Evolutionary conservation across 106 monocot genomes (phyloP).

Genomic region (Dendrobium catenatum): DNA sequence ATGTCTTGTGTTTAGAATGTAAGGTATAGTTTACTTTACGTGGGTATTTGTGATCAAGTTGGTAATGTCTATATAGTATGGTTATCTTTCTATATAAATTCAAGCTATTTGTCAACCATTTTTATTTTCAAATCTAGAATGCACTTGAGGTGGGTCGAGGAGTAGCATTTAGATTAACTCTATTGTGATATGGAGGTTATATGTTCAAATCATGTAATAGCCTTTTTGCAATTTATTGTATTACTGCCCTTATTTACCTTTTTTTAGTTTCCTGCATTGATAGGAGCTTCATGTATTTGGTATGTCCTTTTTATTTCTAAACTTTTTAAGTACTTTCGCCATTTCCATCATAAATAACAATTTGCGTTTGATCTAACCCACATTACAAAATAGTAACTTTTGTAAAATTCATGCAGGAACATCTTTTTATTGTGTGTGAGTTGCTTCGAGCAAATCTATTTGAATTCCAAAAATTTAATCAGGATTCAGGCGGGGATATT

Average conservation of each 20-base stretch:
- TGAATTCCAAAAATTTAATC: conserved; percentile 90
- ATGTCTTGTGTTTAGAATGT: too few relatives aligned
- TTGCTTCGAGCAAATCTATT: conserved; percentile 81
- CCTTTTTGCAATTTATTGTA: neutral
- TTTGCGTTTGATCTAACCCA: neutral
- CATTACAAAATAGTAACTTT: neutral
- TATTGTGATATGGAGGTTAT: neutral
- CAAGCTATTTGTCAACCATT: neutral
- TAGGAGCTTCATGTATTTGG: neutral
- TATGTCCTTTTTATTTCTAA: neutral
- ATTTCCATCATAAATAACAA: neutral
- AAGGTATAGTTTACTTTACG: too few relatives aligned
- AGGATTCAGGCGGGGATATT: conserved; percentile 60
- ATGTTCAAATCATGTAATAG: neutral
- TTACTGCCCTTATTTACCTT: too few relatives aligned
- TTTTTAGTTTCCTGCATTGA: too few relatives aligned
- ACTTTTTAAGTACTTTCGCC: neutral
- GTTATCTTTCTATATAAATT: neutral
- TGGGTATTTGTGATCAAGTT: too few relatives aligned
- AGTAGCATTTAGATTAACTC: neutral
- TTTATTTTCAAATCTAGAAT: too few relatives aligned
- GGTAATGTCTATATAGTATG: too few relatives aligned
- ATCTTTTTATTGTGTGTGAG: conserved; percentile 95
- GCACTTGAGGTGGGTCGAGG: neutral
- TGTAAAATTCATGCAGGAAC: conserved; percentile 48